These are phyloP conservation scores for Penicillium turbatum DNA, from an alignment of 495 filamentous ascomycete species.

Conservation along the genomic window DNA sequence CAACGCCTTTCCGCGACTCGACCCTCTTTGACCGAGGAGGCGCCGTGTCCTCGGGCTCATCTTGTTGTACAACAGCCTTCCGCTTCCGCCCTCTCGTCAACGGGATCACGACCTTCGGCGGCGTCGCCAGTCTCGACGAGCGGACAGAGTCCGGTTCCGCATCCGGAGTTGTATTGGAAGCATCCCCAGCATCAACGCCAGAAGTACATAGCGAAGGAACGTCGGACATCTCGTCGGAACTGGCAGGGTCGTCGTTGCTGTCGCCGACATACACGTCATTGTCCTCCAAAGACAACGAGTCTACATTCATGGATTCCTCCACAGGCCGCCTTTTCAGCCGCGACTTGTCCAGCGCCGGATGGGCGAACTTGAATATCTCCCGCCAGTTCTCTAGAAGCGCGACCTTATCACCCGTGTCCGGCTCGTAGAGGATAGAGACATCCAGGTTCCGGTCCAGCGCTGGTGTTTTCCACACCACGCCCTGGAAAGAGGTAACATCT, in stretches of 20 bases:
- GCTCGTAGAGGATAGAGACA: conserved; percentile 34
- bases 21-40: conserved; percentile 28
- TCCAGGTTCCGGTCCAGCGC: conserved; percentile 22
- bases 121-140: conserved; percentile 1
- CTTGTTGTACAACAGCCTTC: conserved; percentile 27
- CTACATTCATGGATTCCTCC: neutral
- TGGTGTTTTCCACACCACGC: conserved; percentile 39
- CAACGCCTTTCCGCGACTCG: conserved; percentile 22
- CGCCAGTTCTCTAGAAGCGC: conserved; percentile 49
- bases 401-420: conserved; percentile 39
- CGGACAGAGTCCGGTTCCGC: conserved; percentile 1
- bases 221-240: conserved; percentile 22
- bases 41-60: conserved; percentile 2
- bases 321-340: conserved; percentile 15
- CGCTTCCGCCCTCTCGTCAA: conserved; percentile 32
- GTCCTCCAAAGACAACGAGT: conserved; percentile 2
- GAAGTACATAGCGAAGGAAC: conserved; percentile 9
- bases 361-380: conserved; percentile 43
- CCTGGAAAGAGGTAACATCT: conserved; percentile 33
- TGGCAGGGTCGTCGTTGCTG: conserved; percentile 14
- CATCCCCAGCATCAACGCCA: conserved; percentile 18
- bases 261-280: conserved; percentile 6
- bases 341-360: conserved; percentile 32
- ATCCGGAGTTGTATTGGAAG: conserved; percentile 24
- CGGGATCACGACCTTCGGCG: conserved; percentile 16